Conservation (phyloP, 768 basidiomycete species). For the Suillus decipiens region DNA sequence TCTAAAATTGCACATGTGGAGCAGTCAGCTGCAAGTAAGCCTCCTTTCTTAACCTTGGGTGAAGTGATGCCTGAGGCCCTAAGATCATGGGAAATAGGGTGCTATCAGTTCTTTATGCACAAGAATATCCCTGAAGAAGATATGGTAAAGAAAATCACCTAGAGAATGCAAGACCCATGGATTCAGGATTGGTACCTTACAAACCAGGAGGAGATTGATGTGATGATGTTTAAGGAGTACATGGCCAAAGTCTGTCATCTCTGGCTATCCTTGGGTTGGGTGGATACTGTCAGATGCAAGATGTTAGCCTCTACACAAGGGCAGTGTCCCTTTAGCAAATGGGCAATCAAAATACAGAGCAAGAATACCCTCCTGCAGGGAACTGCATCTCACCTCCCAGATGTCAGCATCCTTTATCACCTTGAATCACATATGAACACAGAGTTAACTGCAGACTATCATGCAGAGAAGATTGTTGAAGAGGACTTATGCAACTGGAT, state of each 20-base stretch:
- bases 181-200: no score
- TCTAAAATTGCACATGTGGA: no score
- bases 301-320: not conserved
- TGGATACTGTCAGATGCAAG: not conserved
- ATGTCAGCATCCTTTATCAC: not conserved
- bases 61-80: no score
- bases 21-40: no score
- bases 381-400: not conserved
- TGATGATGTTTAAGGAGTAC: conserved; percentile 3
- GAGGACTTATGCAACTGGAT: conserved; percentile 5
- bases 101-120: no score
- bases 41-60: no score
- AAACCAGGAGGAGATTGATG: no score
- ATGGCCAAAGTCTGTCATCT: not conserved
- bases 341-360: not conserved
- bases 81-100: no score
- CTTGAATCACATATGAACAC: conserved; percentile 7
- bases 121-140: no score
- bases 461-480: not conserved
- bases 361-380: not conserved
- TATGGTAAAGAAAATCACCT: no score
- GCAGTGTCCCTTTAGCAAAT: not conserved
- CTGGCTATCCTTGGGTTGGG: conserved; percentile 18
- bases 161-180: no score
- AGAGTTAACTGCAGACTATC: not conserved